Evolutionary conservation across 257 asterid genomes (phyloP), one percentile per base, ranked within the genome.

Genomic region (Nemophila menziesii): DNA sequence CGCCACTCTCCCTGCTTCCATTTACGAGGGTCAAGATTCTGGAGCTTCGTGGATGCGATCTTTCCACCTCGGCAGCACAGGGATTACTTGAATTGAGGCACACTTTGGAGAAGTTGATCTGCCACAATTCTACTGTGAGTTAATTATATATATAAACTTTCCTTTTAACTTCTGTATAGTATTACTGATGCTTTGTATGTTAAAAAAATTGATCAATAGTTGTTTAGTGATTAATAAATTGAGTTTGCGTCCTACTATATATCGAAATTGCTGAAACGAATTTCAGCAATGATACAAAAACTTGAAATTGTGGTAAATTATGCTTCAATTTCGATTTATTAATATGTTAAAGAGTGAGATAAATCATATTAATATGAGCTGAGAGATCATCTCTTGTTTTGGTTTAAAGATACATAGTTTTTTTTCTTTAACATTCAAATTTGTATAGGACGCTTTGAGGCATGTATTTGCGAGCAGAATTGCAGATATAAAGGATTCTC

Each of bases 41-140:
- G 77, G 98, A 89, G 76, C 80, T 89, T 44, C 76, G 93, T 7
- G 92, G 98, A 5, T 89, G 95, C 66, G 90, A 84, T 76, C 73
- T 89, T 56, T 84, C 98, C 5, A 77, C 79, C 2, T 84, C 93
- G 3, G 72, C 86, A 0, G 94, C 94, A 1, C 72, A 77, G 52
- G 94, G 98, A 11, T 58, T 89, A 65, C 74, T 84, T 34, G 92
- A 80, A 65, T 57, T 89, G 70, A 72, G 98, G 55, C 82, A 78
- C 53, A 75, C 92, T 50, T 77, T 89, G 67, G 98, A 89, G 77
- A 89, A 80, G 53, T 65, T 89, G 73, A 84, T 89, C 34, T 89
- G 98, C 66, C 93, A 84, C 49, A 68, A 84, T 52, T 89, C 95
- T 14, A 78, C 98, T 21, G 98, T 89, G 60, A 71, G 95, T 71